A percentile compares a stretch with the other conserved stretches of the same genome.
Evolutionary conservation across 2,329 filamentous ascomycete genomes (phyloP).

Genomic region (Paraphoma chrysanthemicola): DNA sequence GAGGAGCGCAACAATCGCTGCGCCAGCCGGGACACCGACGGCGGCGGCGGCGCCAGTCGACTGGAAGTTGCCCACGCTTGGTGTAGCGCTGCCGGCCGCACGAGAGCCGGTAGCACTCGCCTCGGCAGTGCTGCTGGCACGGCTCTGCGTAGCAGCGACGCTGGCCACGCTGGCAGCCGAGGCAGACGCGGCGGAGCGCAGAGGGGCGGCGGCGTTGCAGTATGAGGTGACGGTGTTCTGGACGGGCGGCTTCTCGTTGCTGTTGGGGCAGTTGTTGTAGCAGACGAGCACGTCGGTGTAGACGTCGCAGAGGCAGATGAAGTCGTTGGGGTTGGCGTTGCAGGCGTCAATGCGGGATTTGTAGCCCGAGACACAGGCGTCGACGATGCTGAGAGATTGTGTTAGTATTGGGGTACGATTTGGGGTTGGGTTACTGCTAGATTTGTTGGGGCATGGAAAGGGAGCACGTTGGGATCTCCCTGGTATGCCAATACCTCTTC

Average conservation of each 20-base stretch:
- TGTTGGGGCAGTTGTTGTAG: slow-evolving; percentile 69
- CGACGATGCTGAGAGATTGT: slow-evolving; percentile 54
- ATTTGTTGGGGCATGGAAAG: not conserved
- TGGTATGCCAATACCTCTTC: too few species aligned
- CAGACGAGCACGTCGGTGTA: slow-evolving; percentile 63
- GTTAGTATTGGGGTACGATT: slow-evolving; percentile 1
- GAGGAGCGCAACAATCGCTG: slow-evolving; percentile 32
- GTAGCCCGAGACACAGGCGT: slow-evolving; percentile 55
- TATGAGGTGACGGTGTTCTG: slow-evolving; percentile 44
- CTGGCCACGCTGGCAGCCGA: slow-evolving; percentile 23
- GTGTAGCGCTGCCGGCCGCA: slow-evolving; percentile 11
- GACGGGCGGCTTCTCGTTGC: slow-evolving; percentile 44
- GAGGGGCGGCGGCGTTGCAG: slow-evolving; percentile 53
- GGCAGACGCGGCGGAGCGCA: slow-evolving; percentile 26
- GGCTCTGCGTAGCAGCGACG: slow-evolving; percentile 26
- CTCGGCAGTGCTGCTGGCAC: slow-evolving; percentile 3
- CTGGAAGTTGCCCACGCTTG: not conserved
- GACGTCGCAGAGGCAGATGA: slow-evolving; percentile 64
- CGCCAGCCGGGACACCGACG: slow-evolving; percentile 20
- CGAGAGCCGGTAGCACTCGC: slow-evolving; percentile 8
- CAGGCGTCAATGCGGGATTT: slow-evolving; percentile 54
- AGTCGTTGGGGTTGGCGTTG: slow-evolving; percentile 53
- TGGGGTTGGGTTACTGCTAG: not conserved
- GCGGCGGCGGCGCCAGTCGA: slow-evolving; percentile 4
- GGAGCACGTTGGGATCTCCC: too few species aligned